These are phyloP conservation scores for Prunella vulgaris DNA, from an alignment of 257 asterid genomes.

Conservation along the genomic window DNA sequence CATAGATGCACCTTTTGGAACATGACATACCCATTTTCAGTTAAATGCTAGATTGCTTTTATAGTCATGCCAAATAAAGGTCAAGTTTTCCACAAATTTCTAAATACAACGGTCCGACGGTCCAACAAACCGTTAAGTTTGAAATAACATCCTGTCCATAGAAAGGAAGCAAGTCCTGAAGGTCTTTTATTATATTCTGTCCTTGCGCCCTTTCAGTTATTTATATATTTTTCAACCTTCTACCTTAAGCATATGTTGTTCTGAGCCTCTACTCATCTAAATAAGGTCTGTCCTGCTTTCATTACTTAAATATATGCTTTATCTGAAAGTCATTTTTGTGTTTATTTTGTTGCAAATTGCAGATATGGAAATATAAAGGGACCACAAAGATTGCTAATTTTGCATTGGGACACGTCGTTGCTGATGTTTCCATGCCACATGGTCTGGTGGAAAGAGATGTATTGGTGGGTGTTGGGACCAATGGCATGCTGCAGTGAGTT, in stretches of 20 bases:
- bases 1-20: not conserved
- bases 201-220: not conserved
- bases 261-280: not conserved
- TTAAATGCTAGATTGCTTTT: not conserved
- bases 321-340: not conserved
- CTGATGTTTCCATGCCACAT: conserved; percentile 43
- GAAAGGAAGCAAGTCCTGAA: not conserved
- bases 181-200: not conserved
- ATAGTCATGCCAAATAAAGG: not conserved
- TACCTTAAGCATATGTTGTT: not conserved
- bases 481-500: conserved; percentile 55
- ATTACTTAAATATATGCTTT: not conserved
- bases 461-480: conserved; percentile 51
- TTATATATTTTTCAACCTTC: too few relatives aligned
- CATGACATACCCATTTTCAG: not conserved
- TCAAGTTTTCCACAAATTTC: not conserved
- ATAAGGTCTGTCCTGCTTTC: not conserved
- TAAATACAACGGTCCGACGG: not conserved
- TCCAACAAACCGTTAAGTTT: not conserved
- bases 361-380: conserved; percentile 65
- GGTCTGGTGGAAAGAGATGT: conserved; percentile 53
- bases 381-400: conserved; percentile 47
- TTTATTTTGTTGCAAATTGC: conserved; percentile 18
- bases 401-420: conserved; percentile 52
- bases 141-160: not conserved